Conservation (phyloP, 176 grass and related monocot species). For the Tuctoria greenei region DNA sequence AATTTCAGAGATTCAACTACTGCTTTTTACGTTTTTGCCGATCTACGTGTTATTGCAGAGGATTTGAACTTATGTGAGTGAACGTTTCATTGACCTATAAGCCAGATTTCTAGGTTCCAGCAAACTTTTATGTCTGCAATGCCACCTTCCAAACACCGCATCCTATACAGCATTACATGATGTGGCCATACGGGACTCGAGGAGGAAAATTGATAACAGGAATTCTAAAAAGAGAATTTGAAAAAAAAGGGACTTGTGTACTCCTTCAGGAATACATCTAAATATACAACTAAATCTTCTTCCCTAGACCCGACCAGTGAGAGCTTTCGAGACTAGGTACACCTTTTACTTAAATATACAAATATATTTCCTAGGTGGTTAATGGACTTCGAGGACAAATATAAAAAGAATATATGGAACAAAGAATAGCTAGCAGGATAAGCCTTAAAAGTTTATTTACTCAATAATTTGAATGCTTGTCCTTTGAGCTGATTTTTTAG, state of each 20-base stretch:
- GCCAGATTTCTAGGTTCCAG: not conserved
- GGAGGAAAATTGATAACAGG: not conserved
- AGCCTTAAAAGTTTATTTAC: constrained; percentile 43
- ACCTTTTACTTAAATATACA: not conserved
- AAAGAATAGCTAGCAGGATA: not conserved
- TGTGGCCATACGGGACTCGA: too few species aligned
- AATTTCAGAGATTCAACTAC: too few species aligned
- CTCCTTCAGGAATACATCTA: not conserved
- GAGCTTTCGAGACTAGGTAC: too few species aligned
- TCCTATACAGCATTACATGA: not conserved
- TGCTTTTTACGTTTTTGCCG: too few species aligned
- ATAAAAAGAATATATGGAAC: not conserved
- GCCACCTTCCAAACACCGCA: not conserved
- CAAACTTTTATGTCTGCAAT: not conserved
- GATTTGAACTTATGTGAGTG: too few species aligned
- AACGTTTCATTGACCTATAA: too few species aligned
- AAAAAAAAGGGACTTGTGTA: not conserved
- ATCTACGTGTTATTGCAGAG: too few species aligned
- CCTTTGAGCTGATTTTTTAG: constrained; percentile 95
- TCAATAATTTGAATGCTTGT: constrained; percentile 74
- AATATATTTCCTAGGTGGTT: not conserved
- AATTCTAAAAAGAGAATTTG: not conserved
- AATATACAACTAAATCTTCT: too few species aligned
- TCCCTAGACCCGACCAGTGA: too few species aligned
- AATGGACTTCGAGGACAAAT: not conserved